Base-by-base conservation (phyloP, 345 rosid genomes). In the Crucihimalaya himalaica region DNA sequence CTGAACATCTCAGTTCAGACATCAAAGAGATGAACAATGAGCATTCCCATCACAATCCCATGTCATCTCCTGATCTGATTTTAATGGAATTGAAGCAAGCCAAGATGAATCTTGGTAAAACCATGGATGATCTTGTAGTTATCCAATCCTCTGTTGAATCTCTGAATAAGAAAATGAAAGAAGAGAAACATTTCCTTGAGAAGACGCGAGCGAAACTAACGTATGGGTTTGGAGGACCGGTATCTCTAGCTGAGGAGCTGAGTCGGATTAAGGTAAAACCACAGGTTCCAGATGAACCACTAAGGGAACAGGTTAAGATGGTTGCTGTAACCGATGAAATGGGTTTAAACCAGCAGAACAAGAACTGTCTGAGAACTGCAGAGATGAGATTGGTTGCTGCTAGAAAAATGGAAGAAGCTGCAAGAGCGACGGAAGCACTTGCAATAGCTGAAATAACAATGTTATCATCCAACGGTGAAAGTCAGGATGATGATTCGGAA, bases 341-440 rank as follows among this genome's bases (percentile, higher is more conserved):
- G 4, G 83, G 68, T 75, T 77, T 66, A 47, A 76, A 82, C 64
- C 83, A 81, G 31, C 86, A 81, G 37, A 74, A 37, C 73, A 88
- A 72, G 79, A 59, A 65, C 34, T 76, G 61, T 69, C 35, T 87
- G 37, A 86, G 63, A 73, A 87, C 89, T 2, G 96, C 89, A 39
- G 97, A 95, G 72, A 86, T 95, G 93, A 95, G 91, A 78, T 70
- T 86, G 81, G 52, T 86, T 70, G 99, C 99, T n/a, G 97, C 97
- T 28, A 88, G 84, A 54, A 95, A 92, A 83, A 92, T 92, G 99
- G 97, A 92, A 84, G 99, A 95, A 82, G 99, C 99, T 68, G 99
- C 99, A 13, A 84, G 79, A 72, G 99, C 99, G 31, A 89, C 97
- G 2, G 97, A 95, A 84, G 96, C 93, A 25, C 88, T 95, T 21